Evolutionary conservation across 2,329 filamentous ascomycete genomes (phyloP), one percentile per base, ranked within the genome.

Genomic region (Colletotrichum musicola): DNA sequence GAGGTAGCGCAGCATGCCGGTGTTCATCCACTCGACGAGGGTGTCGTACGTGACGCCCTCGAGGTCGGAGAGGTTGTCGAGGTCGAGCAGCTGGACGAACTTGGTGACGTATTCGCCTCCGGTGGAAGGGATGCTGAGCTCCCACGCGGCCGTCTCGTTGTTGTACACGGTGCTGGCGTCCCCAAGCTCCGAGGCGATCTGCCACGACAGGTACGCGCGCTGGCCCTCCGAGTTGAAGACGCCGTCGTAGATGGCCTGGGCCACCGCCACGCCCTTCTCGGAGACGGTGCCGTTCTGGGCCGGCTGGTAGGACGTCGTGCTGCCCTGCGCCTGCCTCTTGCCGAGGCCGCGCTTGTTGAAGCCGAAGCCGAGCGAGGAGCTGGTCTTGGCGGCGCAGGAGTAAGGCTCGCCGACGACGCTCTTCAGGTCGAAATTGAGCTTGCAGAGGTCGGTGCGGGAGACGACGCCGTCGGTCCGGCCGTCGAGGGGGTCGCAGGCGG

Each of bases 11-110:
- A 82, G 73, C 79, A 83, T 81, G 6, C 82, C 86, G 5, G 75
- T 78, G 46, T 80, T 75, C 80, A 88, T 89, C 85, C 85, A 89
- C 16, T 81, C 79, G n/a, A 81, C 79, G 5, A 89, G 79, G 0
- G 83, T 88, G 73, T 89, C 85, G 75, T 88, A 89, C 18, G 85
- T 88, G 27, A 88, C 81, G 64, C 78, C 76, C 71, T 83, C 75
- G 4, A 87, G 78, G 46, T 76, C 74, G 5, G 77, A 73, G n/a
- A 86, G 77, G 72, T 82, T 69, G 65, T 78, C 77, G 12, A 78
- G 62, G 61, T 84, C 72, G 40, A 61, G 62, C 1, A 82, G 75
- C 70, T 85, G 71, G 7, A 86, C 59, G 70, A 81, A 84, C 6
- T 79, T 78, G n/a, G 79, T 75, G 0, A 84, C 78, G 55, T 75